These are phyloP conservation scores for Austroboletus novae-zelandiae DNA, from an alignment of 1,284 basidiomycete genomes.

Conservation along the genomic window DNA sequence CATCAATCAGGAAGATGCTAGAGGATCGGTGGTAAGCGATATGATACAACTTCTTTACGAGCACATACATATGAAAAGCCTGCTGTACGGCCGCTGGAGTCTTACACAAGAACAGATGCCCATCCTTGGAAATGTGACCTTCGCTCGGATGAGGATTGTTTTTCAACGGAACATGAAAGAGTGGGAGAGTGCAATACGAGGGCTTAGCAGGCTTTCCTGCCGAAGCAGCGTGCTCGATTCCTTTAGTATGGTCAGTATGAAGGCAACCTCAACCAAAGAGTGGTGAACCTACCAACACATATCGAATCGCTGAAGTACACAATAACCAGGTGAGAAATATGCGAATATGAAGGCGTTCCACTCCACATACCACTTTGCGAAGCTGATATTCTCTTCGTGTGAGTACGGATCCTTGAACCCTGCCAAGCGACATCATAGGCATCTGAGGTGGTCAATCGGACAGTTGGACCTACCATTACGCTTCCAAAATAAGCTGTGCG, in stretches of 20 bases:
- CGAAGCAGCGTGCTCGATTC: conserved; percentile 47
- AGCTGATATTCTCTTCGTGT: conserved; percentile 47
- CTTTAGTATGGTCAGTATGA: neutral
- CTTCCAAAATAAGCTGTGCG: conserved; percentile 53
- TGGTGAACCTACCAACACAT: conserved; percentile 42
- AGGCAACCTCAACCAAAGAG: neutral
- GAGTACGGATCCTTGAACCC: conserved; percentile 51
- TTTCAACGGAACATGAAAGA: conserved; percentile 48
- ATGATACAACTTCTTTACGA: neutral
- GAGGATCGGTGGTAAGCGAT: neutral
- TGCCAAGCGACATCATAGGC: neutral
- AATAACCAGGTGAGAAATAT: neutral
- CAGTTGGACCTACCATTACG: conserved; percentile 44
- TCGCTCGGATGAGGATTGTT: conserved; percentile 29
- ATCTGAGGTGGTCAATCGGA: too few relatives aligned
- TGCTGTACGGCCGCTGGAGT: conserved; percentile 51
- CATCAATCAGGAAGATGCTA: conserved; percentile 56
- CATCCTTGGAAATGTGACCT: conserved; percentile 54
- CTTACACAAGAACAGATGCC: conserved; percentile 45
- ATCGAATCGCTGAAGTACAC: conserved; percentile 36
- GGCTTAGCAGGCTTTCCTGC: conserved; percentile 41
- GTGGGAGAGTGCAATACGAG: conserved; percentile 51
- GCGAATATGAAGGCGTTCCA: neutral
- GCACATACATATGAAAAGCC: conserved; percentile 59
- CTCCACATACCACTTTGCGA: conserved; percentile 48